Percentiles rank a stretch among this genome's conserved stretches.
Evolutionary conservation across 345 rosid species (phyloP).

Genomic region (Dipteronia dyeriana): DNA sequence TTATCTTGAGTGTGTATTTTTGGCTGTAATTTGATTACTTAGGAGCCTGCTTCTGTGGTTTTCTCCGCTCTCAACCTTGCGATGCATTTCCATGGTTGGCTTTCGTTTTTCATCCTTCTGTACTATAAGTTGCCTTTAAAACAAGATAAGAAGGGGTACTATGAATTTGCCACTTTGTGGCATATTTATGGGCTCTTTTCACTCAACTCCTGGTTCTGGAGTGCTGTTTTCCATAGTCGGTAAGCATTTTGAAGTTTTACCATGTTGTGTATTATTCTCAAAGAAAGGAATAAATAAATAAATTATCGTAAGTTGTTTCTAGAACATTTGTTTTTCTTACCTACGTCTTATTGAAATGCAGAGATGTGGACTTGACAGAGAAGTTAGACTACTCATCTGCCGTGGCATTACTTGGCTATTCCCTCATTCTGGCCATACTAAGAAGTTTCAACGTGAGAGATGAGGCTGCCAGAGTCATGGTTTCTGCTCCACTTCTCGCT

Average conservation of each 20-base stretch:
- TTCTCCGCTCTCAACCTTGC: slow-evolving; percentile 73
- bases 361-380: slow-evolving; percentile 78
- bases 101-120: slow-evolving; percentile 65
- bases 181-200: slow-evolving; percentile 61
- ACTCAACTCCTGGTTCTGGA: slow-evolving; percentile 84
- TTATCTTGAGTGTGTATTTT: slow-evolving; percentile 13
- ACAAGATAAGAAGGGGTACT: slow-evolving; percentile 54
- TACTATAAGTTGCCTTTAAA: slow-evolving; percentile 61
- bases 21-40: slow-evolving; percentile 11
- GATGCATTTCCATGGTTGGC: slow-evolving; percentile 81
- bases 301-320: not conserved
- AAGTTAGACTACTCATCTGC: slow-evolving; percentile 76
- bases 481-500: slow-evolving; percentile 74
- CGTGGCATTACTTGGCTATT: slow-evolving; percentile 67
- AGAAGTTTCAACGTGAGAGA: slow-evolving; percentile 61
- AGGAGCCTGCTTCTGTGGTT: slow-evolving; percentile 79
- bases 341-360: slow-evolving; percentile 26
- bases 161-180: slow-evolving; percentile 67
- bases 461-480: slow-evolving; percentile 76
- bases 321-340: slow-evolving; percentile 8
- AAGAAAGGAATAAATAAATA: no score
- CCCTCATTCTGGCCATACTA: slow-evolving; percentile 58
- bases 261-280: not conserved
- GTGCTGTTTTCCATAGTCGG: slow-evolving; percentile 76
- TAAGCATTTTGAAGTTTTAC: slow-evolving; percentile 32